A percentile compares a stretch with the other conserved stretches of the same genome.
These are phyloP conservation scores for Beauveria sp. DNA, from an alignment of 2,329 filamentous ascomycete genomes.

Conservation along the genomic window DNA sequence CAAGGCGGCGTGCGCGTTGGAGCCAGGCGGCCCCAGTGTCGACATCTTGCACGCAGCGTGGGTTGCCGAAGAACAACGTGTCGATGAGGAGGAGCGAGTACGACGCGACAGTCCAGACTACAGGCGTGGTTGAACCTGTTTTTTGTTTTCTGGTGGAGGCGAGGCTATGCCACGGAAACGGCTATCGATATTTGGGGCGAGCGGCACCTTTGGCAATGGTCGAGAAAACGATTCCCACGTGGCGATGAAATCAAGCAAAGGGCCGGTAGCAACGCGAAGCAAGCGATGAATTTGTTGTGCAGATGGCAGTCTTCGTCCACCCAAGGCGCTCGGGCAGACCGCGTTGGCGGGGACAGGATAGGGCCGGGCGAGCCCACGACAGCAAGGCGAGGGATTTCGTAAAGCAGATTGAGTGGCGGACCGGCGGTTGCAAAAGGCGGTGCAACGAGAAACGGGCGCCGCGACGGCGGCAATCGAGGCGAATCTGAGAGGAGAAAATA, in stretches of 20 bases:
- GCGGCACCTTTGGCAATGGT: not conserved
- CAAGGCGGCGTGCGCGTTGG: slow-evolving; percentile 46
- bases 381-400: slow-evolving; percentile 6
- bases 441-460: not conserved
- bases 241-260: not conserved
- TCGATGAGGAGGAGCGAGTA: not conserved
- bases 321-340: not conserved
- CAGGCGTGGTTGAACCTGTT: not conserved
- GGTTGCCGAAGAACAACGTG: not conserved
- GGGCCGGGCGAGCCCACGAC: slow-evolving; percentile 3
- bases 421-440: not conserved
- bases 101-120: slow-evolving; percentile 4
- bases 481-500: not conserved
- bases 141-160: not conserved
- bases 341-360: slow-evolving; percentile 6
- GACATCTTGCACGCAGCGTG: slow-evolving; percentile 29
- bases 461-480: not conserved
- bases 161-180: not conserved
- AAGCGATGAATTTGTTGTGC: slow-evolving; percentile 1
- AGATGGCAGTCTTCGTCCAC: not conserved
- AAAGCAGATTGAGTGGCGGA: not conserved
- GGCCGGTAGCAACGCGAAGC: not conserved
- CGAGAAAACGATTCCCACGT: not conserved
- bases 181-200: not conserved
- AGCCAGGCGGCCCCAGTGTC: slow-evolving; percentile 40